Percentiles rank a stretch among this genome's conserved stretches.
Evolutionary conservation across 257 asterid genomes (phyloP).

Genomic region (Nicotiana noctiflora): DNA sequence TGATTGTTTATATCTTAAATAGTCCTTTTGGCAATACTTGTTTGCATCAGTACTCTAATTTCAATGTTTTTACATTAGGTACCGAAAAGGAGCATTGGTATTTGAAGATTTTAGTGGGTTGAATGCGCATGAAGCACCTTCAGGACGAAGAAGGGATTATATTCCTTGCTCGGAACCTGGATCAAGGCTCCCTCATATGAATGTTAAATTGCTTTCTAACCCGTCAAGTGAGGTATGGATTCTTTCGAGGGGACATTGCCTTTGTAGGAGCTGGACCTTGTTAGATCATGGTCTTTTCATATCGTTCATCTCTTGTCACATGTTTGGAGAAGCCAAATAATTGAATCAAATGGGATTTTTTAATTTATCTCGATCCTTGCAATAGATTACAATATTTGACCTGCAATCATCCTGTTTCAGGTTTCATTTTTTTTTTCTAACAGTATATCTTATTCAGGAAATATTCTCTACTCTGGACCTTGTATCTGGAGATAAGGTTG

Average conservation of each 20-base stretch:
- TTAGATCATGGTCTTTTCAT: background rate
- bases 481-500: constrained; percentile 43
- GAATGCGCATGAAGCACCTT: constrained; percentile 41
- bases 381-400: background rate
- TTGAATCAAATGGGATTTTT: background rate
- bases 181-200: constrained; percentile 78
- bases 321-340: background rate
- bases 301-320: background rate
- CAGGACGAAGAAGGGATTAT: constrained; percentile 82
- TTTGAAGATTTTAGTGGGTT: constrained; percentile 29
- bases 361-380: background rate
- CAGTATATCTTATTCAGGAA: constrained; percentile 30
- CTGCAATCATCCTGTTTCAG: background rate
- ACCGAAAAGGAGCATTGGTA: constrained; percentile 63
- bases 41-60: constrained; percentile 13
- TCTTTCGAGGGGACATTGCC: background rate
- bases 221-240: constrained; percentile 36
- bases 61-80: constrained; percentile 38
- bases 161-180: constrained; percentile 78
- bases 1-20: background rate
- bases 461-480: constrained; percentile 71
- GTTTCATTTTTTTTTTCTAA: background rate
- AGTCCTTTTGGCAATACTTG: background rate
- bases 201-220: constrained; percentile 38
- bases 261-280: background rate